A percentile compares a stretch with the other conserved stretches of the same genome.
phyloP scores from a whole-genome alignment of 306 rosid species.

The Dicorynia guianensis region DNA sequence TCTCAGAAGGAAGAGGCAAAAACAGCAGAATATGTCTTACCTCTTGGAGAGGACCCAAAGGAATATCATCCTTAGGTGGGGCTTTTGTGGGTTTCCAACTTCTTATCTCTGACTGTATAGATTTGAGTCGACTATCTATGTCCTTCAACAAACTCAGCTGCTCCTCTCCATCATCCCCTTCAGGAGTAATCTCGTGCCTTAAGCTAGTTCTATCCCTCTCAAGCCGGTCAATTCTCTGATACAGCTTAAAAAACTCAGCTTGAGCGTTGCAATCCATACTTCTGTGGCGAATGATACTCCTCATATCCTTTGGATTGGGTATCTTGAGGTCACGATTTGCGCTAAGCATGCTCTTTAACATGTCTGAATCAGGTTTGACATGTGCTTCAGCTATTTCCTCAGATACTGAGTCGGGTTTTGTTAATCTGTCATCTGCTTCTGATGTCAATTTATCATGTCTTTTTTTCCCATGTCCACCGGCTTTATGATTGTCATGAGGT shows the following conservation, averaged over 20 bases:
- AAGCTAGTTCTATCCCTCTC: slow-evolving; percentile 56
- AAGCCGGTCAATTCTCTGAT: slow-evolving; percentile 64
- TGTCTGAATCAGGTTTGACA: slow-evolving; percentile 48
- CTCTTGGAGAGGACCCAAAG: slow-evolving; percentile 63
- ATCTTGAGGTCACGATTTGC: slow-evolving; percentile 45
- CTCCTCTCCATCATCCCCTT: slow-evolving; percentile 59
- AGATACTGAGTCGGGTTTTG: slow-evolving; percentile 55
- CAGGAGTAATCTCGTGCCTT: slow-evolving; percentile 63
- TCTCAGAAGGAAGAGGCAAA: slow-evolving; percentile 25
- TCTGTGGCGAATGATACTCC: slow-evolving; percentile 30
- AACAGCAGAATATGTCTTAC: slow-evolving; percentile 44
- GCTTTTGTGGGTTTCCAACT: slow-evolving; percentile 50
- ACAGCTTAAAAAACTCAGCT: slow-evolving; percentile 62
- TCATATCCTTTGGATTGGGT: slow-evolving; percentile 40
- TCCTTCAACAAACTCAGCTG: slow-evolving; percentile 78
- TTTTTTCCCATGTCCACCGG: slow-evolving; percentile 44
- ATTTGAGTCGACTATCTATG: slow-evolving; percentile 64
- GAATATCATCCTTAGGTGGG: slow-evolving; percentile 47
- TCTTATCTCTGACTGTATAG: slow-evolving; percentile 61
- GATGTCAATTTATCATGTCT: slow-evolving; percentile 44
- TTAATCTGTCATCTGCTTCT: slow-evolving; percentile 54
- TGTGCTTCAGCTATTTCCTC: slow-evolving; percentile 45
- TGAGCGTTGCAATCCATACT: slow-evolving; percentile 47
- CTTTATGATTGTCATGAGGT: slow-evolving; percentile 43
- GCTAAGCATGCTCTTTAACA: slow-evolving; percentile 53